Base-by-base conservation (phyloP, 2,329 filamentous ascomycete genomes). In the Aspergillus ochraceus region DNA sequence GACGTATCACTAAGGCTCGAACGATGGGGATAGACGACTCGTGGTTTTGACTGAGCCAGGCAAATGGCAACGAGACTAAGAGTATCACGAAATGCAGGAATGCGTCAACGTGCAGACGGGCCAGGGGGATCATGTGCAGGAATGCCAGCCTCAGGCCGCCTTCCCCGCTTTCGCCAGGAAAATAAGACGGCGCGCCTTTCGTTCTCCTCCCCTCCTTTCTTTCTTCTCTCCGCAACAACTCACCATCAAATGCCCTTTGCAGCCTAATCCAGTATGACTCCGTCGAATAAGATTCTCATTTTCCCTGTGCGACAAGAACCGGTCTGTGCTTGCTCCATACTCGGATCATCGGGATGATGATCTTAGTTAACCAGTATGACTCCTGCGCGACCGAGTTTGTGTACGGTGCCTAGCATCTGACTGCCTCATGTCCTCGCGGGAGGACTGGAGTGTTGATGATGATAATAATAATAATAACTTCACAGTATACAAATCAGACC, bases 1-100 rank as follows among this genome's bases (percentile, higher is more conserved):
- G 14, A 71, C 68, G 9, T 76, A 74, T 54, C 70, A 66, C 19
- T 59, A 70, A 64, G 45, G 22, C 17, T n/a, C 12, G 17, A 10
- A 20, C 42, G 14, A 9, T 46, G 4, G 39, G 14, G 17, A 57
- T 17, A 14, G 30, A 17, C 17, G 30, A n/a, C 24, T 56, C 24
- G 17, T 32, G 26, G 6, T 29, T 29, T 8, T 29, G 26, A 29
- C 6, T 29, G 26, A 29, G 8, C 26, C 26, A 29, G 26, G 26
- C 26, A 29, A 24, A 24, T 24, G 24, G 24, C 24, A 24, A 24
- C 24, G 4, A 4, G 26, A 29, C 26, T 29, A 29, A 29, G 26
- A 9, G 22, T 47, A 11, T 24, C 45, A 47, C 45, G 19, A 24
- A 47, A 22, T 47, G 45, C 45, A 47, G 45, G 45, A 47, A 24